A percentile compares a stretch with the other conserved stretches of the same genome.
These are phyloP conservation scores for Elongisporangium undulatum DNA, from an alignment of 352 stramenopile species.

Conservation along the genomic window DNA sequence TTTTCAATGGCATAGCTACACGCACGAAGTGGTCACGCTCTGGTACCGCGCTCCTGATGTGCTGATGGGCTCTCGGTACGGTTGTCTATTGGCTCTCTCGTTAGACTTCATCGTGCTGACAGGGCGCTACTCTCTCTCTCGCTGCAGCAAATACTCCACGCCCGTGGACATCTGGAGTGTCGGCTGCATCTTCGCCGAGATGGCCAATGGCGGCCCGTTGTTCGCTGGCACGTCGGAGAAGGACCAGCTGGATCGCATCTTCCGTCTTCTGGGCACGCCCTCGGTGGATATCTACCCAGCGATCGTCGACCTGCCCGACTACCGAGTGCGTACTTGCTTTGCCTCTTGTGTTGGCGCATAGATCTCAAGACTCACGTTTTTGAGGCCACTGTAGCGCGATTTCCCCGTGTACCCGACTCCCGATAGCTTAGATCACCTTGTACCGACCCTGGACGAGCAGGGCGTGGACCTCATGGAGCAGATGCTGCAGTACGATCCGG, in stretches of 20 bases:
- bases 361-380: constrained; percentile 4
- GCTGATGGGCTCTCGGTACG: constrained; percentile 92
- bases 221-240: constrained; percentile 96
- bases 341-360: too few species aligned
- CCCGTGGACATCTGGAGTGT: constrained; percentile 99
- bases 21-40: constrained; percentile 99
- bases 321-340: constrained; percentile 60
- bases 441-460: constrained; percentile 87
- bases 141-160: constrained; percentile 95
- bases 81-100: constrained; percentile 2
- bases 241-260: constrained; percentile 98
- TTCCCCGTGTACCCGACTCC: constrained; percentile 90
- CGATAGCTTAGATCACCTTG: constrained; percentile 86
- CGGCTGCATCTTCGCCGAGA: constrained; percentile 98
- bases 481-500: constrained; percentile 87
- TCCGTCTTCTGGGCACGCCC: constrained; percentile 95
- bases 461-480: constrained; percentile 92
- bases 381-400: constrained; percentile 54
- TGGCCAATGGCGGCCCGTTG: constrained; percentile 91
- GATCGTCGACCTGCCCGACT: constrained; percentile 97
- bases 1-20: constrained; percentile 76
- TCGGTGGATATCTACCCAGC: constrained; percentile 92
- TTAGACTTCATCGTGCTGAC: constrained; percentile 3
- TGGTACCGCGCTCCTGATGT: constrained; percentile 99
- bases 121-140: neutral